Base-by-base conservation (phyloP, 228 moss, liverwort and hornwort genomes). In the Sphagnum fallax region DNA sequence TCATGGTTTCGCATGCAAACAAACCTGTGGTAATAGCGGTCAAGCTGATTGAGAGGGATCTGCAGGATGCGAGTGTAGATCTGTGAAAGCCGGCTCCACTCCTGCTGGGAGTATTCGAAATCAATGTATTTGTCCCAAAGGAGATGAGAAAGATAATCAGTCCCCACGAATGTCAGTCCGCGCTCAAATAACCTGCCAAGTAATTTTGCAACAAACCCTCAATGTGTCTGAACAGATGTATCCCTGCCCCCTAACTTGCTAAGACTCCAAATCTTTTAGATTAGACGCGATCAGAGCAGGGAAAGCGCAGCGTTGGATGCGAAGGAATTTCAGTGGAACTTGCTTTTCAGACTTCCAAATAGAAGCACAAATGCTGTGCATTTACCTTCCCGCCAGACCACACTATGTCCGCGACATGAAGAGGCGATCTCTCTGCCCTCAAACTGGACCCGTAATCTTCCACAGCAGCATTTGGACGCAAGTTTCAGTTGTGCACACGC, bases 291-390 rank as follows among this genome's bases (percentile, higher is more conserved):
- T 89, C 88, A 87, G 91, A 80, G 93, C 88, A 98, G 93, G 89
- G 92, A 97, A 89, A 90, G 89, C 80, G 77, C 60, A 80, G 86
- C 88, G 88, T 83, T 91, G 81, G 84, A 84, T 80, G 91, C 79
- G 90, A 89, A 97, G 96, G 89, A 97, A 89, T 91, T 88, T 93
- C 91, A 97, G 90, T 91, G 93, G 86, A 98, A 93, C 97, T 93
- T 98, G 97, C 89, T 98, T 91, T 81, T 93, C 93, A 97, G 89
- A 98, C 91, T 93, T 92, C 97, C 88, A 98, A 98, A 97, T 89
- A 88, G 88, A 93, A 98, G 93, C 93, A 93, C 97, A 98, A 84
- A 93, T 98, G 91, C 97, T 98, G 91, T 93, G 97, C 97, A 98
- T 89, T 97, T 93, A 98, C 97, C 97, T 98, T 98, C 97, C 93